phyloP scores from a whole-genome alignment of 257 asterid genomes.

The Gynochthodes officinalis region DNA sequence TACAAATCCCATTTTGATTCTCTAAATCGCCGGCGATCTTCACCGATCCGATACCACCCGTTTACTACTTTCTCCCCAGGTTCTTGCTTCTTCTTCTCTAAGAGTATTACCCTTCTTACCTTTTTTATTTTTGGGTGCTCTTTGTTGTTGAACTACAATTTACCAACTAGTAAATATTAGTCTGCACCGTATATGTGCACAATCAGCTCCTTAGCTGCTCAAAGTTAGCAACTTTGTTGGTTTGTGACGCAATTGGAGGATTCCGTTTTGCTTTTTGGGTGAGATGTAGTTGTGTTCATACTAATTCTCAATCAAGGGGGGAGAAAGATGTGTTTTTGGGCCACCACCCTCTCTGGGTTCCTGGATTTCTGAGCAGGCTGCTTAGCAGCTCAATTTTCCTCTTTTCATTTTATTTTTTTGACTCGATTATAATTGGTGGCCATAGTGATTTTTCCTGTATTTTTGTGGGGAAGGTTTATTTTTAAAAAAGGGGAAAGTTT shows the following conservation, averaged over 20 bases:
- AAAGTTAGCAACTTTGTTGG: conserved; percentile 3
- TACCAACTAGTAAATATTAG: too few relatives aligned
- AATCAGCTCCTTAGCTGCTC: neutral
- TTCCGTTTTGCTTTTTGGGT: conserved; percentile 9
- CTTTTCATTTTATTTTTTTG: neutral
- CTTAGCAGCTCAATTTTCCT: neutral
- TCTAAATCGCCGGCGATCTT: conserved; percentile 36
- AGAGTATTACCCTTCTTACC: too few relatives aligned
- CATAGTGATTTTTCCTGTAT: neutral
- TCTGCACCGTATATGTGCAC: neutral
- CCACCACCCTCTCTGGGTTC: neutral
- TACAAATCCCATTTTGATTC: neutral
- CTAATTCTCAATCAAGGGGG: neutral
- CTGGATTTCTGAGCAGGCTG: too few relatives aligned
- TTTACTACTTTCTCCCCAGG: conserved; percentile 17
- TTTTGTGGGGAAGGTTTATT: neutral
- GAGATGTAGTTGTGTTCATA: conserved; percentile 26
- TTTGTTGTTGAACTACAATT: neutral
- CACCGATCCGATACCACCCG: too few relatives aligned
- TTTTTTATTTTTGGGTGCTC: too few relatives aligned
- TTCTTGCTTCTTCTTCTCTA: neutral
- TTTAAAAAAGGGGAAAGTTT: too few relatives aligned
- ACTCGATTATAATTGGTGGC: neutral
- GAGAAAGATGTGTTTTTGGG: conserved; percentile 3
- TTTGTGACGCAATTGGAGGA: conserved; percentile 5